phyloP scores from a whole-genome alignment of 257 asterid species.

The Thymus mandschuricus region DNA sequence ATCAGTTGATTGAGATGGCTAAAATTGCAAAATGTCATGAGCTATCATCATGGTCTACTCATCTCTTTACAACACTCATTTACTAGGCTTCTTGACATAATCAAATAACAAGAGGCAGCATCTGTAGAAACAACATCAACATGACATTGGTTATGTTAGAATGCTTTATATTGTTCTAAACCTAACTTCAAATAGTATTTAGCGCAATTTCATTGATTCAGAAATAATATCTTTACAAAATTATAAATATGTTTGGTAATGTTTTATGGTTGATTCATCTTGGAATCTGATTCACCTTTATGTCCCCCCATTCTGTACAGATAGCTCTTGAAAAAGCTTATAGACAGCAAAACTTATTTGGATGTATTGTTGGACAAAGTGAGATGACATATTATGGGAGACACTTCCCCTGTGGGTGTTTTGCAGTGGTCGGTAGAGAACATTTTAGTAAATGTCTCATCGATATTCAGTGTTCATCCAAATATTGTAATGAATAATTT shows the following conservation, averaged over 20 bases:
- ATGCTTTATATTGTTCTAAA: neutral
- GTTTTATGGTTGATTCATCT: neutral
- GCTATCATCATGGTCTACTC: slow-evolving; percentile 21
- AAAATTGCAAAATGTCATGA: slow-evolving; percentile 8
- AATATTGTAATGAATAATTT: neutral
- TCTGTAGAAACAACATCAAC: neutral
- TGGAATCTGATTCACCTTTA: neutral
- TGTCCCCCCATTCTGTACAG: neutral
- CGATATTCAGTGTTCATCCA: neutral
- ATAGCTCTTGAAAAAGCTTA: neutral
- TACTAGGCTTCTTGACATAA: slow-evolving; percentile 2
- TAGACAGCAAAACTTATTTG: neutral
- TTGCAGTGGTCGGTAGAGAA: neutral
- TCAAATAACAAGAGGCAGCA: slow-evolving; percentile 16
- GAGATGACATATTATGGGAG: neutral
- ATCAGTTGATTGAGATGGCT: slow-evolving; percentile 19
- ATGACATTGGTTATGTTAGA: neutral
- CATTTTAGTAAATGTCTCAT: neutral
- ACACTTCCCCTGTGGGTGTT: neutral
- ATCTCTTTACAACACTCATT: neutral
- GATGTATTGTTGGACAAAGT: neutral
- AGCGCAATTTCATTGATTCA: neutral
- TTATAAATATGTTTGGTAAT: neutral
- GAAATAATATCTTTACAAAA: neutral
- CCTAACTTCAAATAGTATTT: neutral